phyloP scores from a whole-genome alignment of 1,284 basidiomycete species.

The Naganishia sp. region DNA sequence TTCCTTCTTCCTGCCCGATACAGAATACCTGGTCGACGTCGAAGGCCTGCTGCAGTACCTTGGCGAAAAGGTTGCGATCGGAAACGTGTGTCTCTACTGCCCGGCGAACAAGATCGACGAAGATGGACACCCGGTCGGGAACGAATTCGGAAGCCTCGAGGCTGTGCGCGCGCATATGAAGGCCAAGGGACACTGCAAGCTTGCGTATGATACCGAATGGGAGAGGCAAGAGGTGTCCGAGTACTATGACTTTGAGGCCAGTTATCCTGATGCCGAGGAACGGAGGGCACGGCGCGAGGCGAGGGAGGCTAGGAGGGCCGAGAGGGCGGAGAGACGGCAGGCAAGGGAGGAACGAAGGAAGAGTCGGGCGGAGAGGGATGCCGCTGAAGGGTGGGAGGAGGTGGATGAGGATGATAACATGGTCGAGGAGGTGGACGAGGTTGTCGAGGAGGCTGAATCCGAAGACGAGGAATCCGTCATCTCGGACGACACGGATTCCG shows the following conservation, averaged over 20 bases:
- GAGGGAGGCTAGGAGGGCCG: slow-evolving; percentile 36
- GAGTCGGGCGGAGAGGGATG: slow-evolving; percentile 46
- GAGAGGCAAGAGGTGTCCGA: slow-evolving; percentile 88
- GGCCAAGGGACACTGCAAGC: slow-evolving; percentile 93
- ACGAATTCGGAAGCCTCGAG: slow-evolving; percentile 75
- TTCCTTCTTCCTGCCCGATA: slow-evolving; percentile 96
- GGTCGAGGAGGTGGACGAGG: slow-evolving; percentile 37
- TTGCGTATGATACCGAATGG: slow-evolving; percentile 79
- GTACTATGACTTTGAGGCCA: slow-evolving; percentile 86
- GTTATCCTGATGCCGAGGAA: slow-evolving; percentile 66
- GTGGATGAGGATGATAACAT: slow-evolving; percentile 38
- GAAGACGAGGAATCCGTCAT: slow-evolving; percentile 54
- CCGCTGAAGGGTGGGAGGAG: slow-evolving; percentile 64
- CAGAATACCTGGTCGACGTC: slow-evolving; percentile 83
- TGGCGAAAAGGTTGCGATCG: slow-evolving; percentile 89
- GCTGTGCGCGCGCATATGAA: slow-evolving; percentile 91
- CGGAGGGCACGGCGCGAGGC: slow-evolving; percentile 49
- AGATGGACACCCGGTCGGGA: slow-evolving; percentile 56
- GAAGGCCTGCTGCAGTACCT: slow-evolving; percentile 81
- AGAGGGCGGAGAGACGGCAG: slow-evolving; percentile 51
- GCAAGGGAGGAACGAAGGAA: slow-evolving; percentile 45
- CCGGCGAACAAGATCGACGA: slow-evolving; percentile 57
- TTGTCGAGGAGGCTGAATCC: slow-evolving; percentile 35
- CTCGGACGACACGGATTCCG: slow-evolving; percentile 55
- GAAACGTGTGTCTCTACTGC: slow-evolving; percentile 92